These are phyloP conservation scores for Aspergillus sojae DNA, from an alignment of 2,329 filamentous ascomycete genomes.

Conservation along the genomic window DNA sequence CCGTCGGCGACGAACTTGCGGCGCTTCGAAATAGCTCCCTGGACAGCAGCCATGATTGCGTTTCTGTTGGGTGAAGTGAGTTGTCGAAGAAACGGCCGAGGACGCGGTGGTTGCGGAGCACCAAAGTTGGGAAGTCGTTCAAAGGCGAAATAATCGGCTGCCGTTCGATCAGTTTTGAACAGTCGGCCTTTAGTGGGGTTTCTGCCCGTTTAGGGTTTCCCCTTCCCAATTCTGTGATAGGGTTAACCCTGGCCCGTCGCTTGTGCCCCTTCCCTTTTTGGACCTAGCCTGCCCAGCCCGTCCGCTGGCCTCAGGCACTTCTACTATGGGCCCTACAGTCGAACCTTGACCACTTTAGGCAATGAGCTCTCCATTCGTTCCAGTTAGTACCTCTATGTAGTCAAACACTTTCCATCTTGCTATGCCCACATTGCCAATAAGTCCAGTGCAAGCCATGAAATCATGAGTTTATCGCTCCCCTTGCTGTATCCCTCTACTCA, in stretches of 20 bases:
- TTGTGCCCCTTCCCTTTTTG: slow-evolving; percentile 26
- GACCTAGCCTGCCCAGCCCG: slow-evolving; percentile 9
- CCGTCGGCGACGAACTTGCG: slow-evolving; percentile 89
- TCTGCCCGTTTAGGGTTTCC: slow-evolving; percentile 33
- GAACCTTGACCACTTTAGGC: not conserved
- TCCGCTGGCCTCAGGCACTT: not conserved
- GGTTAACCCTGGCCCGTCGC: slow-evolving; percentile 42
- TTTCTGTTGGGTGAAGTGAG: slow-evolving; percentile 36
- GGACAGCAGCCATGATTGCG: slow-evolving; percentile 54
- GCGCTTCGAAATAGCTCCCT: slow-evolving; percentile 57
- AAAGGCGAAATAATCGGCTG: slow-evolving; percentile 32
- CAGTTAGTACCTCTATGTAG: no score
- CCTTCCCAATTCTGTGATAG: slow-evolving; percentile 38
- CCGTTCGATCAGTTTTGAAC: slow-evolving; percentile 35
- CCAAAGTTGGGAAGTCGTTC: slow-evolving; percentile 32
- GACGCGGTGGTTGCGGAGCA: slow-evolving; percentile 31
- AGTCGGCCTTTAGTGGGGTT: slow-evolving; percentile 44
- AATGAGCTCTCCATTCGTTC: not conserved
- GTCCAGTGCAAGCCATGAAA: not conserved
- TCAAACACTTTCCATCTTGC: not conserved
- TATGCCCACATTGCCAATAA: not conserved
- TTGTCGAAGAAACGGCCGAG: slow-evolving; percentile 40
- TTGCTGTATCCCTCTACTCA: not conserved
- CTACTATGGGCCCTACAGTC: not conserved
- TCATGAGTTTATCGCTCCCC: not conserved